Evolutionary conservation across 176 grass and related monocot genomes (phyloP), one percentile per base, ranked within the genome.

Genomic region (Alloteropsis semialata): DNA sequence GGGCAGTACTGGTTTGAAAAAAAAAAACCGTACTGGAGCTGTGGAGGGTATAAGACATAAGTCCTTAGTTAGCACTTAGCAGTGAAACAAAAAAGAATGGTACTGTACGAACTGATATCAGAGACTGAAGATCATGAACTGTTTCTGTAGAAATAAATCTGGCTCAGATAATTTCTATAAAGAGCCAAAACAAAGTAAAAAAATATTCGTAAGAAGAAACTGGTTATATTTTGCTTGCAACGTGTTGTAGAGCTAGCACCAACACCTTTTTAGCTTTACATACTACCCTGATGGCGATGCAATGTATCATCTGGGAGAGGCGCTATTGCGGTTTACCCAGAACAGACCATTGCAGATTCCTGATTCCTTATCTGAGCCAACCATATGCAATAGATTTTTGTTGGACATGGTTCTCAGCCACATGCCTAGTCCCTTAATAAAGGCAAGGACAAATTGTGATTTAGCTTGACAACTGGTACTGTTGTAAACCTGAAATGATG

Each of bases 281-380:
- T 81, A 48, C 49, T 81, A 28, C 33, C 55, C 39, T 14, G 62
- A 69, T n/a, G 28, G 39, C 25, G 77, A 75, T 17, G 59, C 8
- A 68, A 59, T 67, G 28, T 50, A 33, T 44, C 65, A 56, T 78
- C 55, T 27, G 72, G 53, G 64, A 87, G 33, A 77, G 65, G 42
- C 21, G 9, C 34, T 37, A 64, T 56, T 74, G 46, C 34, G 19
- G 64, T 72, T 83, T 64, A 78, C 65, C 37, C 34, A 14, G 13
- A 76, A 69, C 19, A 53, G 55, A 49, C 49, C 48, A 29, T 16
- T 16, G 37, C 17, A 69, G 61, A 58, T 57, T 67, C 50, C 30
- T n/a, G 41, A 24, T 59, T 76, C 39, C 51, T n/a, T 8, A 9
- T 25, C 16, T 38, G 27, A 28, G 24, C 59, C 41, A 13, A 9